A percentile compares a stretch with the other conserved stretches of the same genome.
phyloP scores from a whole-genome alignment of 257 asterid genomes.

The Catharanthus roseus region DNA sequence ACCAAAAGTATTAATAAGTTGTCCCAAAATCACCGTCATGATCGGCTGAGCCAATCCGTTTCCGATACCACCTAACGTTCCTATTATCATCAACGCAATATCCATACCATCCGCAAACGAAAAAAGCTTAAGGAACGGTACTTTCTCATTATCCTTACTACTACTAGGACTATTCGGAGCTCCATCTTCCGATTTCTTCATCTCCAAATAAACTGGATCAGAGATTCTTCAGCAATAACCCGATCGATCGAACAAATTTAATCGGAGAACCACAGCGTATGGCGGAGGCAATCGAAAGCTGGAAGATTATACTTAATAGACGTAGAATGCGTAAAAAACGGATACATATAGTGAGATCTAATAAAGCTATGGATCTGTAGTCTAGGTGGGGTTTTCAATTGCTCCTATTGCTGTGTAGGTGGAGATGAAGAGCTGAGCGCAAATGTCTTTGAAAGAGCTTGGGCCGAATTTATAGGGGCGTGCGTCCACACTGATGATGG shows the following conservation, averaged over 20 bases:
- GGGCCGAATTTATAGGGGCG: background rate
- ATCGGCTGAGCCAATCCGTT: slow-evolving; percentile 66
- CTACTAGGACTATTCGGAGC: background rate
- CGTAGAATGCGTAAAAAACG: background rate
- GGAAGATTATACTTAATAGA: no score
- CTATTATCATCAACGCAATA: slow-evolving; percentile 34
- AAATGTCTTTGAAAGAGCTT: background rate
- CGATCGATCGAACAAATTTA: no score
- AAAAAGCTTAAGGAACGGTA: slow-evolving; percentile 46
- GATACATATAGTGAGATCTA: background rate
- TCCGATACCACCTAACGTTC: slow-evolving; percentile 46
- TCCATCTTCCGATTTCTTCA: background rate
- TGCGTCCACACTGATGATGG: no score
- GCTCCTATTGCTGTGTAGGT: no score
- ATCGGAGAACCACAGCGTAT: no score
- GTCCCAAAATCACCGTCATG: slow-evolving; percentile 65
- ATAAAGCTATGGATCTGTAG: no score
- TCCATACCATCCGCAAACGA: slow-evolving; percentile 58
- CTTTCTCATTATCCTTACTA: slow-evolving; percentile 30
- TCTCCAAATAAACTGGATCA: no score
- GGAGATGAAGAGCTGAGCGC: background rate
- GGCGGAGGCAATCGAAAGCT: no score
- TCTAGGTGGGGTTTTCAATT: no score
- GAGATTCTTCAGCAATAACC: background rate
- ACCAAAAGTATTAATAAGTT: slow-evolving; percentile 58